phyloP scores from a whole-genome alignment of 768 basidiomycete species.

The Suillus discolor region DNA sequence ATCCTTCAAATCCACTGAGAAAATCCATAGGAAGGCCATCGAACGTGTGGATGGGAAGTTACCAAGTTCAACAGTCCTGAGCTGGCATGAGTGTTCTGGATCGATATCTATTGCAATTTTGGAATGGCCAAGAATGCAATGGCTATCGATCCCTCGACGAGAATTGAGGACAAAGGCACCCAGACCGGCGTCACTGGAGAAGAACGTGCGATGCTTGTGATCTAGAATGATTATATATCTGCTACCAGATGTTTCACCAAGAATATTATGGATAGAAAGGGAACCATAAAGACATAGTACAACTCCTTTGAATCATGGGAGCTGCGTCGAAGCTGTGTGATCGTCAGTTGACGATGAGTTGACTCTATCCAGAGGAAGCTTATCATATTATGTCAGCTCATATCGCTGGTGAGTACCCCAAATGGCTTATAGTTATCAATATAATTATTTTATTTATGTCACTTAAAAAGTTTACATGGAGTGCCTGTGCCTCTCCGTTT shows the following conservation, averaged over 20 bases:
- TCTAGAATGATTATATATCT: background rate
- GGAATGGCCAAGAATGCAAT: background rate
- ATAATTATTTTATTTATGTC: background rate
- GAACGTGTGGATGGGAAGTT: background rate
- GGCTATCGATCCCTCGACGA: background rate
- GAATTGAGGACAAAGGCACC: background rate
- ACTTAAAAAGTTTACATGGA: background rate
- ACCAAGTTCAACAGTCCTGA: background rate
- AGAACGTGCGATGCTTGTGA: background rate
- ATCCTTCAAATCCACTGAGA: background rate
- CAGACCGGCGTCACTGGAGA: background rate
- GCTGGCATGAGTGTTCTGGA: background rate
- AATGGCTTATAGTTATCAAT: background rate
- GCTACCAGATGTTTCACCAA: no score
- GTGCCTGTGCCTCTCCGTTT: background rate
- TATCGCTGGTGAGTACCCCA: background rate
- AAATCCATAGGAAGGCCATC: background rate
- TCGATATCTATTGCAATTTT: background rate
- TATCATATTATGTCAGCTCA: conserved; percentile 4
- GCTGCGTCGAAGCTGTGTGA: background rate
- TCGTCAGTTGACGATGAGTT: background rate
- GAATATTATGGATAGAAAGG: background rate
- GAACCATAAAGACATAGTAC: no score
- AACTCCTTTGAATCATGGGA: background rate
- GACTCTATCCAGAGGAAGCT: background rate